These are phyloP conservation scores for Colletotrichum salicis DNA, from an alignment of 2,329 filamentous ascomycete genomes.

Conservation along the genomic window DNA sequence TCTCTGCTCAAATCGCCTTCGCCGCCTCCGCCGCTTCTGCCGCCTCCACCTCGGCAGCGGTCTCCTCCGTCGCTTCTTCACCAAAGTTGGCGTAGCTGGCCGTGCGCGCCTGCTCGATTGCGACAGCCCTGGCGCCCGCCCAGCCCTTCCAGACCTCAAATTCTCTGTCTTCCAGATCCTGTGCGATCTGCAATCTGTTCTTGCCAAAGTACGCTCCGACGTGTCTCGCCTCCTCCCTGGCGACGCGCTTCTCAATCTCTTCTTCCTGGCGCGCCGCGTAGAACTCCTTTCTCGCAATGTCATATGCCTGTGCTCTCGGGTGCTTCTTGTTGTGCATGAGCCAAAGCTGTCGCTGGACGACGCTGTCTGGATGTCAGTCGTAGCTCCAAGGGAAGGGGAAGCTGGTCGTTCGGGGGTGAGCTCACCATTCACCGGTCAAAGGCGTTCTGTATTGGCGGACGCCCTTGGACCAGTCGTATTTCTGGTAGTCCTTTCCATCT, in stretches of 20 bases:
- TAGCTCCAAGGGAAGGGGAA: constrained; percentile 12
- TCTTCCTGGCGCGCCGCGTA: constrained; percentile 85
- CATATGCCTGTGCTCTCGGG: constrained; percentile 78
- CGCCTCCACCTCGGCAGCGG: constrained; percentile 34
- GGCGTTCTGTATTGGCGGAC: constrained; percentile 79
- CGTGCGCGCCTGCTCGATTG: constrained; percentile 51
- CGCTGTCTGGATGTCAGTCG: constrained; percentile 63
- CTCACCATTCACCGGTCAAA: constrained; percentile 85
- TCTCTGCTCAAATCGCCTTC: background rate
- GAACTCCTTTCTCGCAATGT: constrained; percentile 88
- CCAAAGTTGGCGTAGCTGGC: constrained; percentile 57
- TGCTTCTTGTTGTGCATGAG: constrained; percentile 76
- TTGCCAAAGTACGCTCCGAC: constrained; percentile 92
- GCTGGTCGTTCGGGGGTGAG: background rate
- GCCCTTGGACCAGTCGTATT: constrained; percentile 81
- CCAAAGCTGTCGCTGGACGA: constrained; percentile 91
- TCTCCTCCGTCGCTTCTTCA: constrained; percentile 43
- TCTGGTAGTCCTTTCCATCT: constrained; percentile 82
- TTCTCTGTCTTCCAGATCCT: constrained; percentile 81
- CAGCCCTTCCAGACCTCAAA: constrained; percentile 89
- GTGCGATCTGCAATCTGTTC: constrained; percentile 77
- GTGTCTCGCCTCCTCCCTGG: constrained; percentile 85
- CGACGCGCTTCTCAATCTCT: constrained; percentile 84
- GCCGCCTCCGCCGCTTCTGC: constrained; percentile 39
- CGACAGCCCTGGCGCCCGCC: constrained; percentile 66